Evolutionary conservation across 2,329 filamentous ascomycete genomes (phyloP).

Genomic region (Aspergillus sp.): DNA sequence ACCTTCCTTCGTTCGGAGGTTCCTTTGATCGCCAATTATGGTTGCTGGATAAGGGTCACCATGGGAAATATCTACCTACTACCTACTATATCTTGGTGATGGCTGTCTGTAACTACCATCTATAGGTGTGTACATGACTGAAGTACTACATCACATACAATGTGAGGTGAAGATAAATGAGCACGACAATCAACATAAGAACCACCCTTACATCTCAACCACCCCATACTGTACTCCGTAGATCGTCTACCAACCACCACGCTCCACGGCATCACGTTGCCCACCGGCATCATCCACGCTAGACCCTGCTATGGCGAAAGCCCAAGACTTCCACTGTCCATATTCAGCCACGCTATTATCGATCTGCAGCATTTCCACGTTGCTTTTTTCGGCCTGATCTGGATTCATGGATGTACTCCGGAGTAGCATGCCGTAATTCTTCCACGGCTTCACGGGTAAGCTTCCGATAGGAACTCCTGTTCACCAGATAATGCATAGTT

Average conservation of each 20-base stretch:
- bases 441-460: too few species aligned
- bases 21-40: background rate
- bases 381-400: background rate
- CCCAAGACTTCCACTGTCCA: constrained; percentile 8
- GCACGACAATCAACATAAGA: background rate
- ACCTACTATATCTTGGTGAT: too few species aligned
- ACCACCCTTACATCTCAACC: background rate
- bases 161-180: background rate
- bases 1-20: background rate
- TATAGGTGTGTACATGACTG: too few species aligned
- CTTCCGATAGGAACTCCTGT: too few species aligned
- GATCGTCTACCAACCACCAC: constrained; percentile 27
- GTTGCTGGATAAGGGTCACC: too few species aligned
- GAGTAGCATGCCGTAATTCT: too few species aligned
- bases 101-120: too few species aligned
- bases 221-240: too few species aligned
- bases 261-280: constrained; percentile 26
- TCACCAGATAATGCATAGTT: too few species aligned
- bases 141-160: too few species aligned
- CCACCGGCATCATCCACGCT: background rate
- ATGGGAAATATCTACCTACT: too few species aligned
- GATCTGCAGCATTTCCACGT: background rate
- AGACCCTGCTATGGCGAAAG: constrained; percentile 5
- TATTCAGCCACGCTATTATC: constrained; percentile 7
- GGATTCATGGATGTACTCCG: too few species aligned